Conservation (phyloP, 1,139 yeast genomes). For the Magnusiomyces suaveolens region DNA sequence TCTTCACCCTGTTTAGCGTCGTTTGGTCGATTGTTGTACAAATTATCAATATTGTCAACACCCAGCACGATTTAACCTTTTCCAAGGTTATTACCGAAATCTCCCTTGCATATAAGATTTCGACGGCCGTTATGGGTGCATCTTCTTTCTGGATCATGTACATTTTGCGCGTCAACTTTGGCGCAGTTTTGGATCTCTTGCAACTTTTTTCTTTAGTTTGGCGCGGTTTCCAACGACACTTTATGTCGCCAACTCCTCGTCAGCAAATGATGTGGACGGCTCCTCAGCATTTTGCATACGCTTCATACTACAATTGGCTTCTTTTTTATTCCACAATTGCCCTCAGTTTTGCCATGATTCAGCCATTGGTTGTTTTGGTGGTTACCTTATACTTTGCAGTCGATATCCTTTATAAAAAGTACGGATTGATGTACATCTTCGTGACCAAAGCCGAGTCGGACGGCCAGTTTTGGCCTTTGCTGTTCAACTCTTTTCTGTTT, state of each 20-base stretch:
- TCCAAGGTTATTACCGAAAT: conserved; percentile 21
- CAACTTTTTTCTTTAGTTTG: conserved; percentile 28
- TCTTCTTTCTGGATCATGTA: conserved; percentile 39
- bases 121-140: conserved; percentile 32
- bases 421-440: conserved; percentile 32
- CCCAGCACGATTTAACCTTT: conserved; percentile 20
- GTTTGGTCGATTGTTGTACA: conserved; percentile 33
- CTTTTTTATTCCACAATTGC: conserved; percentile 35
- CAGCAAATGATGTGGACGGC: conserved; percentile 30
- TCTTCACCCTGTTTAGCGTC: conserved; percentile 34
- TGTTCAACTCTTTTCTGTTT: conserved; percentile 31
- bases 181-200: conserved; percentile 29
- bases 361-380: conserved; percentile 34
- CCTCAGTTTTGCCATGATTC: conserved; percentile 33
- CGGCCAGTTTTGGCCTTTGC: conserved; percentile 34
- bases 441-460: conserved; percentile 35
- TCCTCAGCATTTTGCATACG: conserved; percentile 33
- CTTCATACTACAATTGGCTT: conserved; percentile 31
- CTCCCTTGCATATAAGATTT: conserved; percentile 28
- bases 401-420: conserved; percentile 31
- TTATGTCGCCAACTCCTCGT: conserved; percentile 33
- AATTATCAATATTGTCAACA: conserved; percentile 24
- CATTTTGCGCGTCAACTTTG: conserved; percentile 30
- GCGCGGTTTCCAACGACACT: conserved; percentile 25
- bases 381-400: conserved; percentile 29